phyloP scores from a whole-genome alignment of 306 rosid genomes.

The Cucurbita pepo region DNA sequence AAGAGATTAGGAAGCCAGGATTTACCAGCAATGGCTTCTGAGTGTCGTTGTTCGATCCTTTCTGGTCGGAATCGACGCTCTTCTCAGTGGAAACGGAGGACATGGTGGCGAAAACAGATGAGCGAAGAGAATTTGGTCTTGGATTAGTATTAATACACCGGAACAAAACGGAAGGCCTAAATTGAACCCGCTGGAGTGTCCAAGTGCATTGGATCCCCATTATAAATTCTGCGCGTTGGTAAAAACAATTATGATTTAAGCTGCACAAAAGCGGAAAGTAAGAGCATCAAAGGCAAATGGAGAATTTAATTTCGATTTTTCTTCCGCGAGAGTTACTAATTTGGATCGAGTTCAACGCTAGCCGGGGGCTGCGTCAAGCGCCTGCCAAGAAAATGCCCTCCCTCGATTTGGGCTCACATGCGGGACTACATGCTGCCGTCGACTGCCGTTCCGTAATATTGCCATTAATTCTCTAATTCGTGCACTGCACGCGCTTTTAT shows the following conservation, averaged over 20 bases:
- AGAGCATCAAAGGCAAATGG: neutral
- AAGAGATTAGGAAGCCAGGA: neutral
- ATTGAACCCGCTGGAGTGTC: conserved; percentile 17
- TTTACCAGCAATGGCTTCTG: conserved; percentile 48
- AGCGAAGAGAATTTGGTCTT: conserved; percentile 1
- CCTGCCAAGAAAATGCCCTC: neutral
- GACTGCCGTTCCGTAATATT: neutral
- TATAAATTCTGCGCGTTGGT: neutral
- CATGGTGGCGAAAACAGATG: conserved; percentile 42
- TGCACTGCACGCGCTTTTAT: no score
- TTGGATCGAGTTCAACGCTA: neutral
- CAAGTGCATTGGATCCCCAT: conserved; percentile 32
- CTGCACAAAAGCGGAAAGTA: neutral
- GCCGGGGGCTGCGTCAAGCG: neutral
- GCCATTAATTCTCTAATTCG: no score
- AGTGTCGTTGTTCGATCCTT: conserved; percentile 4
- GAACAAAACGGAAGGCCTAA: conserved; percentile 9
- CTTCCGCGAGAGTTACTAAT: neutral
- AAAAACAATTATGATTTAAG: neutral
- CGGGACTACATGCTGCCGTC: neutral
- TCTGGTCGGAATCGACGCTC: conserved; percentile 10
- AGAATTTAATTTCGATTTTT: neutral
- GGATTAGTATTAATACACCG: conserved; percentile 3
- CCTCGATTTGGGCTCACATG: neutral
- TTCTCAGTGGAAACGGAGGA: conserved; percentile 43